Percentiles rank a stretch among this genome's conserved stretches.
Conservation (phyloP, 306 rosid species). For the Hippophae rhamnoides region DNA sequence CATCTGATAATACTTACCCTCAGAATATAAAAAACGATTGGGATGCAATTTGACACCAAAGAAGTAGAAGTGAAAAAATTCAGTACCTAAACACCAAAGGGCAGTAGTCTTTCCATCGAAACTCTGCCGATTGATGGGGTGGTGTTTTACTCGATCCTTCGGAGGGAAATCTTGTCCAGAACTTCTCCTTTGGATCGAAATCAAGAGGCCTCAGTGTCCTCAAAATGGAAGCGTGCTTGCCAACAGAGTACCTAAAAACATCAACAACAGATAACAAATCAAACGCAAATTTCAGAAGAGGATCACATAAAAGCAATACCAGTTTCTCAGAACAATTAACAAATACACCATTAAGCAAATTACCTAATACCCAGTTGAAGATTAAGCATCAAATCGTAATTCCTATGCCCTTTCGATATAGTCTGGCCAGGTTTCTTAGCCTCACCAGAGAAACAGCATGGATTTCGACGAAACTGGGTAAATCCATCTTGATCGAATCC, state of each 20-base stretch:
- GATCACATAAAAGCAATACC: conserved; percentile 1
- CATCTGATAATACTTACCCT: background rate
- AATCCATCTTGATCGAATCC: conserved; percentile 31
- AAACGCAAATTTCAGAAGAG: conserved; percentile 7
- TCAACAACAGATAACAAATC: background rate
- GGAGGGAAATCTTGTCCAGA: conserved; percentile 91
- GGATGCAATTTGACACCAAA: background rate
- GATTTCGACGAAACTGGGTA: conserved; percentile 39
- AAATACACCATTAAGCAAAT: background rate
- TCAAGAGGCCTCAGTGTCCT: conserved; percentile 46
- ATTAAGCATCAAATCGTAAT: conserved; percentile 88
- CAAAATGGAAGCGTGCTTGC: conserved; percentile 68
- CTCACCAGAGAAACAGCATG: conserved; percentile 41
- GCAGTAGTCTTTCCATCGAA: conserved; percentile 97
- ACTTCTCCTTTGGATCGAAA: conserved; percentile 84
- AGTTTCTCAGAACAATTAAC: background rate
- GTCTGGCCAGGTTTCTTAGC: conserved; percentile 77
- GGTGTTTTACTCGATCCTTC: conserved; percentile 89
- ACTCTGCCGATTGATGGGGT: conserved; percentile 78
- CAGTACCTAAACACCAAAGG: conserved; percentile 88
- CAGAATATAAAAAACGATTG: background rate
- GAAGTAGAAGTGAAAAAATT: background rate
- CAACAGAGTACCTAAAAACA: conserved; percentile 62
- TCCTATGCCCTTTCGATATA: conserved; percentile 81
- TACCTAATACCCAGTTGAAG: conserved; percentile 91